Evolutionary conservation across 2,329 filamentous ascomycete genomes (phyloP), one percentile per base, ranked within the genome.

Genomic region (Fusarium acutatum): DNA sequence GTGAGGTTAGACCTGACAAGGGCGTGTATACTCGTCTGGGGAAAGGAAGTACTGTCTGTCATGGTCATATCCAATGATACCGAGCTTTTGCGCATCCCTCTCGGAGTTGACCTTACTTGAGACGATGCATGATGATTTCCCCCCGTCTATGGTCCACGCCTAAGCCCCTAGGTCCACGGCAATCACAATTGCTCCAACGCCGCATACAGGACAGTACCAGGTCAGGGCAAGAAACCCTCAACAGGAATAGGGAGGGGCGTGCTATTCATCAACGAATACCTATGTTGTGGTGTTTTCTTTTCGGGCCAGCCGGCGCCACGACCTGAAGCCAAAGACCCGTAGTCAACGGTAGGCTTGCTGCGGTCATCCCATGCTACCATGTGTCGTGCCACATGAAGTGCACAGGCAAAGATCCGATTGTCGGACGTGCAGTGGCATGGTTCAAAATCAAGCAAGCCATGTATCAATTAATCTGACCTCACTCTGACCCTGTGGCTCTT

Each of bases 341-440:
- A 57, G 53, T 64, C 67, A 69, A 76, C 64, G 63, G 64, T 59
- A 64, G 67, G 69, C 67, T 61, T 74, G 70, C 53, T 71, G 63
- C 63, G 44, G 68, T 71, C 69, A 71, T 78, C 68, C 50, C 61
- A 67, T 73, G 49, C 56, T 46, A 71, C 71, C 69, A 76, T 75
- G 75, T 73, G 72, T 77, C 76, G 73, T 77, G 74, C 74, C 74
- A 78, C 63, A 73, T 62, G 58, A 49, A 58, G 58, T 64, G 62
- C 61, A 67, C 59, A 38, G 66, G 64, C 64, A 73, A 69, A 67
- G 63, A 68, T 53, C 68, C 64, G 74, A 69, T 65, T 64, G 58
- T 71, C 63, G 58, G 46, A 65, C 50, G 50, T 54, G 46, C 46
- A 54, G 28, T 69, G 47, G 54, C 34, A 73, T 60, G 47, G 35